Base-by-base conservation (phyloP, 352 stramenopile species). In the Globisporangium emineosum region DNA sequence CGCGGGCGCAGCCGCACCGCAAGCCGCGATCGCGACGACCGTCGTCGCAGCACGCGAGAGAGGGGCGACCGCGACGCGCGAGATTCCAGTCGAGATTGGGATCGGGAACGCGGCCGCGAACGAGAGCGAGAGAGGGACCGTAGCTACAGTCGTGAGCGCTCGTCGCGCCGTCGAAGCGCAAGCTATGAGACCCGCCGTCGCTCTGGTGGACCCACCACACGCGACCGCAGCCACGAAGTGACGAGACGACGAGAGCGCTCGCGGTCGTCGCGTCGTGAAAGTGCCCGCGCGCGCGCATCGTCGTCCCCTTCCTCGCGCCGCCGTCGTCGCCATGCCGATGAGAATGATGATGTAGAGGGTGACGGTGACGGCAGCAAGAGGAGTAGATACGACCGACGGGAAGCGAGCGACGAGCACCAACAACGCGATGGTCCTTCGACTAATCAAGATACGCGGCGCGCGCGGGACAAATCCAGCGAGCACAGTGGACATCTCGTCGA, bases 1-100 rank as follows among this genome's bases (percentile, higher is more conserved):
- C 29, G 40, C 30, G 40, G 30, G 12, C 55, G 23, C 37, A 62
- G 47, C 30, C 54, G 55, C 50, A 72, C 57, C n/a, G 37, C 30
- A 13, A 65, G 61, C 12, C 35, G 61, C 12, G 47, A 64, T 19
- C 60, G 47, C 27, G 13, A 51, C 5, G n/a, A 33, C 17, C 33
- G 52, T 27, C 50, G 65, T 17, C 21, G n/a, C 15, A 52, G 13
- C 40, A 50, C 43, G 21, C 25, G 17, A 62, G 56, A 25, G 56
- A 32, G 29, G 29, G 29, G n/a, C n/a, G n/a, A 32, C 5, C 29
- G 29, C 29, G 29, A 32, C 29, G 5, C 29, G 45, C 54, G 65
- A 29, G 68, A 58, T 21, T 64, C 57, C 15, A 78, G 55, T 58
- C 71, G 60, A 10, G 61, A 73, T 17, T 64, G 60, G 13, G 61